Evolutionary conservation across 345 rosid species (phyloP).

Genomic region (Salix viminalis): DNA sequence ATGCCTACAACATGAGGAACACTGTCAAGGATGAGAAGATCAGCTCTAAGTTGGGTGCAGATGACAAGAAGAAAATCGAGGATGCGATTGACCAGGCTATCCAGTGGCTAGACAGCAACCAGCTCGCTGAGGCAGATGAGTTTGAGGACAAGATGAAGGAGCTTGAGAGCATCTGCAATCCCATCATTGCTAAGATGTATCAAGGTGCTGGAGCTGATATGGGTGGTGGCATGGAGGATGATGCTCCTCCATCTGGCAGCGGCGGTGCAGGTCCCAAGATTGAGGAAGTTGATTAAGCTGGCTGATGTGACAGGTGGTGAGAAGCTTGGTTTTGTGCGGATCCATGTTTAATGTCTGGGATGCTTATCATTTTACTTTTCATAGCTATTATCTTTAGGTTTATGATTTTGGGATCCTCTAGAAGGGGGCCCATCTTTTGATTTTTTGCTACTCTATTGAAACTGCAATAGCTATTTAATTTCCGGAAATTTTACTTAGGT

Average conservation of each 20-base stretch:
- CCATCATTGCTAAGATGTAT: slow-evolving; percentile 16
- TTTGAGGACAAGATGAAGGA: slow-evolving; percentile 19
- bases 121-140: not conserved
- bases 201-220: slow-evolving; percentile 8
- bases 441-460: not conserved
- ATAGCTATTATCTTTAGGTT: not conserved
- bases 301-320: not conserved
- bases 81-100: slow-evolving; percentile 18
- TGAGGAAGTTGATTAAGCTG: slow-evolving; percentile 8
- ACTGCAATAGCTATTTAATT: not conserved
- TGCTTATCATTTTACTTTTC: not conserved
- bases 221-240: slow-evolving; percentile 20
- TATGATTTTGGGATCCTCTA: not conserved
- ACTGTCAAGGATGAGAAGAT: slow-evolving; percentile 14
- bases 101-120: slow-evolving; percentile 9
- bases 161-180: slow-evolving; percentile 18
- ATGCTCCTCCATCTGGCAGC: slow-evolving; percentile 15
- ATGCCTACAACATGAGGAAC: slow-evolving; percentile 18
- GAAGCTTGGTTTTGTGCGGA: not conserved
- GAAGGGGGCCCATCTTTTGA: not conserved
- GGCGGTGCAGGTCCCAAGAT: slow-evolving; percentile 17
- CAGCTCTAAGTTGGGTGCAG: not conserved
- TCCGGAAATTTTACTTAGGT: not conserved
- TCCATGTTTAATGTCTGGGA: not conserved
- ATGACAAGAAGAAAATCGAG: slow-evolving; percentile 20